Conservation (phyloP, 2,329 filamentous ascomycete genomes). For the Sphaerulina musiva region DNA sequence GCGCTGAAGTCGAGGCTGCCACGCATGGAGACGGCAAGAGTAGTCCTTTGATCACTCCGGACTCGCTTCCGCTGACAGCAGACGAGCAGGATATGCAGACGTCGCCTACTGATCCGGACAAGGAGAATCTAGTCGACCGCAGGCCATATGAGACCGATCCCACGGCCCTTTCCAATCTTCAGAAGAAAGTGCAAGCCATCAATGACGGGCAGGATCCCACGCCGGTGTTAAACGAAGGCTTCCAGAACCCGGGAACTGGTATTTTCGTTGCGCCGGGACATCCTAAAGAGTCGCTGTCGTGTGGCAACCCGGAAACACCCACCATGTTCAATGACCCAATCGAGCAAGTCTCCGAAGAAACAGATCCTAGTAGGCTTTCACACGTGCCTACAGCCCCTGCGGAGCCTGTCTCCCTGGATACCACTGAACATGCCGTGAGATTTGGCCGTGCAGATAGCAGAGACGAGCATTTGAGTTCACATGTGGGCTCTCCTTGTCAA, state of each 20-base stretch:
- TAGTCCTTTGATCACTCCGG: conserved; percentile 12
- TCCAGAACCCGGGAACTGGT: conserved; percentile 9
- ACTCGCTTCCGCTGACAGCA: conserved; percentile 7
- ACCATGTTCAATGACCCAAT: conserved; percentile 9
- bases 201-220: conserved; percentile 19
- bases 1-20: conserved; percentile 8
- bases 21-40: conserved; percentile 11
- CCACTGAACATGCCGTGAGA: not conserved
- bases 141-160: conserved; percentile 26
- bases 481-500: conserved; percentile 20
- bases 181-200: conserved; percentile 24
- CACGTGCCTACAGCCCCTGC: not conserved
- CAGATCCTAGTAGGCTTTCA: not conserved
- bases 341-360: not conserved
- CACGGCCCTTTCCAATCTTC: conserved; percentile 23
- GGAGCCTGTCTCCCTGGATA: not conserved
- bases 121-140: conserved; percentile 1
- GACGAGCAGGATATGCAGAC: conserved; percentile 1
- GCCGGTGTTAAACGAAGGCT: conserved; percentile 22
- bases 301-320: not conserved
- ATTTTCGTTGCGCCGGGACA: not conserved
- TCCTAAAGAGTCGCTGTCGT: not conserved
- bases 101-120: not conserved
- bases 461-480: conserved; percentile 21
- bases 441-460: conserved; percentile 7